Percentiles rank a stretch among this genome's conserved stretches.
These are phyloP conservation scores for Fremontodendron californicum DNA, from an alignment of 345 rosid genomes.

Conservation along the genomic window DNA sequence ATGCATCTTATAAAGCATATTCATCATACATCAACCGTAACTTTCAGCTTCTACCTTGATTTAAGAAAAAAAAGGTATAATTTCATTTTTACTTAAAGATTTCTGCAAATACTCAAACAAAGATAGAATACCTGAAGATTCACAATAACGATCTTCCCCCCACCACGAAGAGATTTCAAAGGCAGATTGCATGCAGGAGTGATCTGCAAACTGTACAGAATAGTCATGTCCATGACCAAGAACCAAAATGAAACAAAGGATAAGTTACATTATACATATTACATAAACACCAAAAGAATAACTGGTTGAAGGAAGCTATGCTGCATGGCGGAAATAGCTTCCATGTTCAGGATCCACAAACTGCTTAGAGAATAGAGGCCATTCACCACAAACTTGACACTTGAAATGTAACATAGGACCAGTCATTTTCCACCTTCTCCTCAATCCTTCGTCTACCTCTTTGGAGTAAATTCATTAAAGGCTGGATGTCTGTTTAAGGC, in stretches of 20 bases:
- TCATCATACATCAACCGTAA: neutral
- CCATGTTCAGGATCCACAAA: neutral
- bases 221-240: conserved; percentile 13
- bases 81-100: neutral
- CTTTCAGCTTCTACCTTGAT: neutral
- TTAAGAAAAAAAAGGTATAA: neutral
- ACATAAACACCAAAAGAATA: neutral
- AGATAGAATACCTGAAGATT: conserved; percentile 74
- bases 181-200: conserved; percentile 99
- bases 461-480: neutral
- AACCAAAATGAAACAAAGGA: conserved; percentile 2
- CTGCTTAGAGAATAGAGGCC: neutral
- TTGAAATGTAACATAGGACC: neutral
- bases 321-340: neutral
- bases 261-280: neutral
- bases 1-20: conserved; percentile 6
- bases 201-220: conserved; percentile 85
- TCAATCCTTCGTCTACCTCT: neutral
- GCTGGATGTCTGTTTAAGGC: neutral
- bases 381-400: neutral
- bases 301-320: neutral
- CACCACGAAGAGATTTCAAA: conserved; percentile 79
- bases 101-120: neutral
- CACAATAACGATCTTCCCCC: conserved; percentile 89
- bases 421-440: neutral